phyloP scores from a whole-genome alignment of 257 asterid species.

The Forsythia suspensa region DNA sequence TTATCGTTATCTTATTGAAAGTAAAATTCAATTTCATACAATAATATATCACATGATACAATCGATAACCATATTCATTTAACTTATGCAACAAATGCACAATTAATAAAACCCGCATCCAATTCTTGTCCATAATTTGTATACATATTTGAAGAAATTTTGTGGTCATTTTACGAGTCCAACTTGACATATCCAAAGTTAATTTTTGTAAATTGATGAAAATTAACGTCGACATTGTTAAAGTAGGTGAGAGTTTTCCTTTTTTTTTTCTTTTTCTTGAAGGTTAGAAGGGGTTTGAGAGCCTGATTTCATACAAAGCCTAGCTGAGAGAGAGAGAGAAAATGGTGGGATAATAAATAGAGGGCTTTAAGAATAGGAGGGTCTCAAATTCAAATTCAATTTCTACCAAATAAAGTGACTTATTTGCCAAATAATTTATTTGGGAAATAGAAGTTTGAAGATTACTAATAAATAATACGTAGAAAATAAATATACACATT shows the following conservation, averaged over 20 bases:
- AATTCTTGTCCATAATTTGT: not conserved
- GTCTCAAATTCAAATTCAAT: too few species aligned
- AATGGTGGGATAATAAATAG: not conserved
- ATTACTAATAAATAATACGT: too few species aligned
- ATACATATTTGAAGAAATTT: not conserved
- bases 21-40: not conserved
- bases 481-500: too few species aligned
- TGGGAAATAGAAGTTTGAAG: not conserved
- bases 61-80: too few species aligned
- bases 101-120: not conserved
- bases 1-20: too few species aligned
- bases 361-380: not conserved
- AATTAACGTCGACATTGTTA: not conserved
- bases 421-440: not conserved
- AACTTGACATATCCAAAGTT: too few species aligned
- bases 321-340: not conserved
- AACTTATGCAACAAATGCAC: not conserved
- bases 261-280: not conserved
- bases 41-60: not conserved
- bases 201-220: too few species aligned
- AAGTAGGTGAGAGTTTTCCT: not conserved
- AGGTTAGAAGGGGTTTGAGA: not conserved
- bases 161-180: not conserved
- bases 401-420: not conserved
- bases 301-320: conserved; percentile 23